phyloP scores from a whole-genome alignment of 2,329 filamentous ascomycete genomes.

The Didymella pinodella region DNA sequence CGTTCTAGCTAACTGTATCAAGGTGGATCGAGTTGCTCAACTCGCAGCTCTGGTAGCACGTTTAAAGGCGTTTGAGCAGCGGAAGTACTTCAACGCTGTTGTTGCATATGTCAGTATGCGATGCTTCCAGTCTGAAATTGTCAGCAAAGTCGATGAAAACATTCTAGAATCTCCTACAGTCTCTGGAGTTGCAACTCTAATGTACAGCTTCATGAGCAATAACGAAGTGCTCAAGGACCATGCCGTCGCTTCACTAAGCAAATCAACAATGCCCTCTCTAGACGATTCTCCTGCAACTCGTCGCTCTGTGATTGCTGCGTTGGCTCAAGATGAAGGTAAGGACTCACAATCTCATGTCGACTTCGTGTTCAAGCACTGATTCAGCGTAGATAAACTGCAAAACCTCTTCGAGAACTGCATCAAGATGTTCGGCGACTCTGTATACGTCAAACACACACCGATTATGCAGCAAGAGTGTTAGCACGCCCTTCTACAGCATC shows the following conservation, averaged over 20 bases:
- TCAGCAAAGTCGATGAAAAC: slow-evolving; percentile 23
- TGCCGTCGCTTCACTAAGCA: slow-evolving; percentile 47
- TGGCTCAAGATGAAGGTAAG: slow-evolving; percentile 53
- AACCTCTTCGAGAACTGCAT: slow-evolving; percentile 72
- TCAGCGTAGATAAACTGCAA: slow-evolving; percentile 56
- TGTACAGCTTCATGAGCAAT: slow-evolving; percentile 34
- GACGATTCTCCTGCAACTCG: slow-evolving; percentile 40
- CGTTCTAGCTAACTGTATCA: slow-evolving; percentile 28
- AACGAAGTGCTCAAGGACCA: slow-evolving; percentile 45
- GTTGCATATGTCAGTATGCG: slow-evolving; percentile 37
- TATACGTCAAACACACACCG: slow-evolving; percentile 86
- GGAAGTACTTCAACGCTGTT: slow-evolving; percentile 51
- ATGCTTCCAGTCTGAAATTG: slow-evolving; percentile 25
- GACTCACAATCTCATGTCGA: neutral
- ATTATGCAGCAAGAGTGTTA: slow-evolving; percentile 87
- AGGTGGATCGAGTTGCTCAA: slow-evolving; percentile 15
- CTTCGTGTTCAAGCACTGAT: slow-evolving; percentile 4
- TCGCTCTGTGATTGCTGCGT: slow-evolving; percentile 52
- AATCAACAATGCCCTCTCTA: slow-evolving; percentile 47
- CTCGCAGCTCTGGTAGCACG: slow-evolving; percentile 52
- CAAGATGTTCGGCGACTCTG: slow-evolving; percentile 78
- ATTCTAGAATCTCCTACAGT: slow-evolving; percentile 30
- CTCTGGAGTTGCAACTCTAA: slow-evolving; percentile 36
- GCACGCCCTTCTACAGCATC: neutral
- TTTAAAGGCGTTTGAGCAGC: slow-evolving; percentile 60